phyloP scores from a whole-genome alignment of 306 rosid genomes.

The Castanea sativa region DNA sequence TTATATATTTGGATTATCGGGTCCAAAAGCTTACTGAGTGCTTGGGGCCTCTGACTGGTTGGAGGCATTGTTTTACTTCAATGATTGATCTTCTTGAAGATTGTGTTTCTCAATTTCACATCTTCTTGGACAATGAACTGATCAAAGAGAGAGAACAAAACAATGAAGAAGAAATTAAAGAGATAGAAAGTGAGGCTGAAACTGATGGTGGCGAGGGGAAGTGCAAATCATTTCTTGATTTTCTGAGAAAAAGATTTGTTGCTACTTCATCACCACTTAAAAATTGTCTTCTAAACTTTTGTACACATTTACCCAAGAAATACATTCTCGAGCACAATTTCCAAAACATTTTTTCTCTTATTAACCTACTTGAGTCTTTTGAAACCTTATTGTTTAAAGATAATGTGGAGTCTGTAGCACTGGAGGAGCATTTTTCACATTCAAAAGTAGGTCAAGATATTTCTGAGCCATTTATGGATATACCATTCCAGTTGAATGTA shows the following conservation, averaged over 20 bases:
- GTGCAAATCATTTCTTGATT: conserved; percentile 52
- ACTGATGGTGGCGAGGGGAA: conserved; percentile 17
- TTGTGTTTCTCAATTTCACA: conserved; percentile 52
- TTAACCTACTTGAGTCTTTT: conserved; percentile 33
- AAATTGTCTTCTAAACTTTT: conserved; percentile 34
- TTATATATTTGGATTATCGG: conserved; percentile 60
- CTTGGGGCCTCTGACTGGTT: conserved; percentile 44
- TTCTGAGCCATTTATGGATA: background rate
- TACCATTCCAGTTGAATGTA: conserved; percentile 14
- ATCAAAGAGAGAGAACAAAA: conserved; percentile 19
- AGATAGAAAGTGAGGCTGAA: conserved; percentile 3
- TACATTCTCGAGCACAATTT: conserved; percentile 35
- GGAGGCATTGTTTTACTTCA: conserved; percentile 50
- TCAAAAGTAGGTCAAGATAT: conserved; percentile 8
- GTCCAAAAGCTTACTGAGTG: conserved; percentile 40
- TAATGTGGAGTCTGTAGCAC: conserved; percentile 22
- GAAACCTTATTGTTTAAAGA: conserved; percentile 35
- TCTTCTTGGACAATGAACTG: conserved; percentile 43
- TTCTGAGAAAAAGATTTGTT: conserved; percentile 41
- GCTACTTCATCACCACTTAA: conserved; percentile 26
- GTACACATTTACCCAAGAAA: conserved; percentile 51
- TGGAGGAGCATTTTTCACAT: conserved; percentile 46
- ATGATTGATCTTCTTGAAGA: conserved; percentile 57
- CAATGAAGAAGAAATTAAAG: background rate
- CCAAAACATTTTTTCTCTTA: conserved; percentile 28